Evolutionary conservation across 1,284 basidiomycete genomes (phyloP).

Genomic region (Marasmius sp.): DNA sequence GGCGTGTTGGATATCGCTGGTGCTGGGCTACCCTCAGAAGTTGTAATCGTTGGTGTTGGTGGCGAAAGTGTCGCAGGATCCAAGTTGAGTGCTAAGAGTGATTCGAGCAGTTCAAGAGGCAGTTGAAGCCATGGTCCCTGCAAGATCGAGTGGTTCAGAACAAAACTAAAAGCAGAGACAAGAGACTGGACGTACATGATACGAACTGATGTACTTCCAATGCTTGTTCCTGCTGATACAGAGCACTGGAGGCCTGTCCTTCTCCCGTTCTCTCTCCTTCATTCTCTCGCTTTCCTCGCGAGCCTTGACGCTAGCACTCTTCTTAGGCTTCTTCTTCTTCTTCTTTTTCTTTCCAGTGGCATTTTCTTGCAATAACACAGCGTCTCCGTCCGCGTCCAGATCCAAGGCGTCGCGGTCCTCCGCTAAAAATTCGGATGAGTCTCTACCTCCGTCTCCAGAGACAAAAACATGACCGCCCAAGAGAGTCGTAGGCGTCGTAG

Average conservation of each 20-base stretch:
- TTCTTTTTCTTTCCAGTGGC: too few species aligned
- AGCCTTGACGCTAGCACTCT: too few species aligned
- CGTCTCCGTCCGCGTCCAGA: too few species aligned
- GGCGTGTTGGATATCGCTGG: constrained; percentile 17
- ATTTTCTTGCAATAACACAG: too few species aligned
- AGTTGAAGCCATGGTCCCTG: constrained; percentile 86
- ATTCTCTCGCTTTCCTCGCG: constrained; percentile 40
- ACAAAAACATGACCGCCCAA: too few species aligned
- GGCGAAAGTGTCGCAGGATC: constrained; percentile 63
- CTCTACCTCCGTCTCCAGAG: too few species aligned
- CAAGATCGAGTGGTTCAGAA: neutral
- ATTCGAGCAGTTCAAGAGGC: constrained; percentile 79
- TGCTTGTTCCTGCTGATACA: constrained; percentile 86
- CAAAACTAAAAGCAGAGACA: neutral
- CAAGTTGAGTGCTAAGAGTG: constrained; percentile 71
- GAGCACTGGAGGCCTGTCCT: constrained; percentile 54
- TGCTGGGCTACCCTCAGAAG: constrained; percentile 22
- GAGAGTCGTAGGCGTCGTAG: too few species aligned
- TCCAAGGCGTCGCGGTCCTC: too few species aligned
- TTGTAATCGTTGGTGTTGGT: constrained; percentile 25
- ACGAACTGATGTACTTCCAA: constrained; percentile 85
- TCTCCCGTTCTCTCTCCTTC: constrained; percentile 15
- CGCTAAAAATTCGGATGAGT: too few species aligned
- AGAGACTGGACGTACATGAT: constrained; percentile 60
- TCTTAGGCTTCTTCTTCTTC: too few species aligned